Evolutionary conservation across 257 asterid species (phyloP).

Genomic region (Solanum boliviense): DNA sequence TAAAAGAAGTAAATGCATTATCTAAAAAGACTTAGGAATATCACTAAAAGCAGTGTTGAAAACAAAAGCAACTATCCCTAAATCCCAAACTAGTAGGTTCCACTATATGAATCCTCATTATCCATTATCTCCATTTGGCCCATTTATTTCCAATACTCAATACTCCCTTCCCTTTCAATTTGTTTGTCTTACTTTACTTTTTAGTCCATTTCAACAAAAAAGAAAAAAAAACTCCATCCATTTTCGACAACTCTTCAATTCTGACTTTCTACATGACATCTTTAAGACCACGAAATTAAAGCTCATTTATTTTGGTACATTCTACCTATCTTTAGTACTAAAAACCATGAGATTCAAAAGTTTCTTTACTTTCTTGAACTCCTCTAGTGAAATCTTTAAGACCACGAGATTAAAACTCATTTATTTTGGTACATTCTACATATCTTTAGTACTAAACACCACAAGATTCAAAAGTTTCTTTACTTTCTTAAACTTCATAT

Average conservation of each 20-base stretch:
- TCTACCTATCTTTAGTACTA: background rate
- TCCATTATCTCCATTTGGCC: background rate
- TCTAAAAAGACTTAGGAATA: background rate
- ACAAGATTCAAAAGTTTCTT: background rate
- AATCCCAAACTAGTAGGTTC: background rate
- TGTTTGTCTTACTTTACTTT: background rate
- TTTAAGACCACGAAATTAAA: background rate
- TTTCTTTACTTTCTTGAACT: background rate
- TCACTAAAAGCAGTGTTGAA: background rate
- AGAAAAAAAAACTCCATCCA: background rate
- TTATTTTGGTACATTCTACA: background rate
- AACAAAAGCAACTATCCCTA: background rate
- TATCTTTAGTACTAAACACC: background rate
- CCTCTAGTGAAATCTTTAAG: background rate
- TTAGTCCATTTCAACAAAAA: background rate
- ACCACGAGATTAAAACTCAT: background rate
- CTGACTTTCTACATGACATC: background rate
- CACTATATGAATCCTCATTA: background rate
- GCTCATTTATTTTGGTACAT: too few species aligned
- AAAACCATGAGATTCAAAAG: background rate
- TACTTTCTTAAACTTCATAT: background rate
- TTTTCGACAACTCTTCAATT: background rate
- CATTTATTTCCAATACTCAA: background rate
- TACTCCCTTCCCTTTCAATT: background rate
- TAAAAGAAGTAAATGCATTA: background rate